Conservation (phyloP, 768 basidiomycete genomes). For the Tylopilus plumbeoviolaceoides region DNA sequence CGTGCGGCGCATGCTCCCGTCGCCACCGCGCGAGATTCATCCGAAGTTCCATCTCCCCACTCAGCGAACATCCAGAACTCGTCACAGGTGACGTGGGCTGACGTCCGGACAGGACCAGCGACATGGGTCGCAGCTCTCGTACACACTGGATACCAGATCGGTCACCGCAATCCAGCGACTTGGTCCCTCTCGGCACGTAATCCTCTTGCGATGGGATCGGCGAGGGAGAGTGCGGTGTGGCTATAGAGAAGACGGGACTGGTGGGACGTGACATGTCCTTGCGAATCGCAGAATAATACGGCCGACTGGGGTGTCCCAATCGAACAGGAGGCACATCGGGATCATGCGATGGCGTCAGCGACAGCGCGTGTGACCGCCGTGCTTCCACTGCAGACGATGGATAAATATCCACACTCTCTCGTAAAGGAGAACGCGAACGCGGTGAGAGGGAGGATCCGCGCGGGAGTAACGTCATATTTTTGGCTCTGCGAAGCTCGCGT, state of each 20-base stretch:
- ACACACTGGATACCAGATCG: conserved; percentile 16
- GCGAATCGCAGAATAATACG: conserved; percentile 55
- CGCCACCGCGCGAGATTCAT: conserved; percentile 48
- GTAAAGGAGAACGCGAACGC: conserved; percentile 21
- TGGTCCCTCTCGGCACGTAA: conserved; percentile 29
- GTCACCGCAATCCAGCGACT: conserved; percentile 30
- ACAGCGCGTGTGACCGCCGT: conserved; percentile 18
- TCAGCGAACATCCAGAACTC: conserved; percentile 48
- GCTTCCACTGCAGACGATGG: conserved; percentile 16
- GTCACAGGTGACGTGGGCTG: conserved; percentile 15
- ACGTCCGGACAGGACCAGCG: conserved; percentile 21
- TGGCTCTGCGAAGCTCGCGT: conserved; percentile 39
- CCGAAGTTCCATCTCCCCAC: conserved; percentile 55
- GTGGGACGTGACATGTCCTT: conserved; percentile 41
- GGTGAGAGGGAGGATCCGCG: conserved; percentile 23
- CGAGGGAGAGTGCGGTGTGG: conserved; percentile 25
- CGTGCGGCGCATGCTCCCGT: conserved; percentile 27
- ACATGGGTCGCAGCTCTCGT: conserved; percentile 26
- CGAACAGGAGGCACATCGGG: conserved; percentile 29
- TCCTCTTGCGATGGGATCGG: conserved; percentile 23
- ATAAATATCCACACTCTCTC: conserved; percentile 17
- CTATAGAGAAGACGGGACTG: conserved; percentile 28
- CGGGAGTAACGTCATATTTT: conserved; percentile 32
- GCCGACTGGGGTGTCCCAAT: conserved; percentile 49
- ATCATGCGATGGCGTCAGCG: conserved; percentile 20